Base-by-base conservation (phyloP, 1,284 basidiomycete genomes). In the Erythrobasidium hasegawianum region DNA sequence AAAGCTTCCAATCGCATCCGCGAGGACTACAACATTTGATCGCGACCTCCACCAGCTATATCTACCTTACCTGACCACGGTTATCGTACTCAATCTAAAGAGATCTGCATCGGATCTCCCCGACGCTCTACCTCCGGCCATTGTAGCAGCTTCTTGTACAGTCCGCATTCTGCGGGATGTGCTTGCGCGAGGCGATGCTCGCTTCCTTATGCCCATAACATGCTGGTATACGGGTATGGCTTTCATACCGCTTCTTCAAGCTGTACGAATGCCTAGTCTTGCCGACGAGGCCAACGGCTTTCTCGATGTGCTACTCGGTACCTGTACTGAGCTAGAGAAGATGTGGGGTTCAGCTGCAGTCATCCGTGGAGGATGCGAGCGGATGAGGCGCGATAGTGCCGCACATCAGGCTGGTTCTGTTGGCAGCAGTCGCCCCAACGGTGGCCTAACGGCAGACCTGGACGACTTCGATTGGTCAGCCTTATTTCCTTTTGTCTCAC, bases 191-290 rank as follows among this genome's bases (percentile, higher is more conserved):
- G 45, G 45, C n/a, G 16, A 47, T 47, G 45, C 45, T 18, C 45
- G 45, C 45, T 47, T 47, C 22, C 45, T 47, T 4, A 47, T 47
- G 45, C n/a, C 45, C 4, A 47, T 47, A 18, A 47, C 45, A 4
- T 47, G 45, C 45, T 47, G 45, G 45, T 47, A 47, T 16, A 47
- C 45, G n/a, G 45, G 45, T 16, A 47, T 47, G 45, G 45, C 45
- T 24, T 47, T 47, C 22, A 24, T 47, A 4, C 45, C 45, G n/a
- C 22, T 47, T 18, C 45, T 47, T 18, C 45, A 47, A 47, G 45
- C 45, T 18, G 22, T 18, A 7, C 45, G 45, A 5, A 47, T 47
- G 45, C 45, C 8, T 18, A 8, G 5, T 18, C 22, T 47, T 4
- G 45, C 45, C n/a, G 5, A 47, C 7, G 45, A 47, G 8, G 45